A percentile compares a stretch with the other conserved stretches of the same genome.
Conservation (phyloP, 306 rosid genomes). For the Lathyrus aphaca region DNA sequence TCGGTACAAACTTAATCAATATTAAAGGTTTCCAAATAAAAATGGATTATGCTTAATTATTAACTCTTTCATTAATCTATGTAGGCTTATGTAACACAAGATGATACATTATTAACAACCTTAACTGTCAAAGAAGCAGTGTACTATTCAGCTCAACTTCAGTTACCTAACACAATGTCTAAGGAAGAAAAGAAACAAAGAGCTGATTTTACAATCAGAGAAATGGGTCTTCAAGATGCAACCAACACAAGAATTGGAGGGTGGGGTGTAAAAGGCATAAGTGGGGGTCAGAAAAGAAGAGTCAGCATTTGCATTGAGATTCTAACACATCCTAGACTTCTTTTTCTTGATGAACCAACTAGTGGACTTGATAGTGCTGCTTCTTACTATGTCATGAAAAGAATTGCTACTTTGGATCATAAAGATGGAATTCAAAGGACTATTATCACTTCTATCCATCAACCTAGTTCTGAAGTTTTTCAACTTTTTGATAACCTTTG, state of each 20-base stretch:
- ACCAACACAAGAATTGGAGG: slow-evolving; percentile 57
- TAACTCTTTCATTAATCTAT: background rate
- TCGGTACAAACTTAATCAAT: slow-evolving; percentile 30
- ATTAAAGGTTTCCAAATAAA: background rate
- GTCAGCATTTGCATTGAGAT: slow-evolving; percentile 57
- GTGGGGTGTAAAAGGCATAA: slow-evolving; percentile 53
- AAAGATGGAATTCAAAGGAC: slow-evolving; percentile 49
- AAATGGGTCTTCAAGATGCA: slow-evolving; percentile 57
- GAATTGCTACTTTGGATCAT: slow-evolving; percentile 47
- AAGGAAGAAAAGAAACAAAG: slow-evolving; percentile 46
- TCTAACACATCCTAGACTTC: slow-evolving; percentile 47
- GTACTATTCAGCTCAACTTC: slow-evolving; percentile 56
- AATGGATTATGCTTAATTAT: background rate
- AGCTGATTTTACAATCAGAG: slow-evolving; percentile 49
- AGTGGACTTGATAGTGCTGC: slow-evolving; percentile 85
- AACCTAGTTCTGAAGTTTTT: slow-evolving; percentile 73
- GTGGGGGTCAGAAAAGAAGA: slow-evolving; percentile 59
- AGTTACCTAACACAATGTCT: slow-evolving; percentile 47
- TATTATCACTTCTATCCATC: slow-evolving; percentile 66
- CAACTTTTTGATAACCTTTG: slow-evolving; percentile 67
- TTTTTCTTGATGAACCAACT: slow-evolving; percentile 59
- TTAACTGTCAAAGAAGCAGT: slow-evolving; percentile 53
- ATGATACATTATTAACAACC: slow-evolving; percentile 44
- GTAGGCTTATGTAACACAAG: slow-evolving; percentile 54
- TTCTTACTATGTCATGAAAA: slow-evolving; percentile 71